Evolutionary conservation across 2,329 filamentous ascomycete genomes (phyloP).

Genomic region (Xylaria sp.): DNA sequence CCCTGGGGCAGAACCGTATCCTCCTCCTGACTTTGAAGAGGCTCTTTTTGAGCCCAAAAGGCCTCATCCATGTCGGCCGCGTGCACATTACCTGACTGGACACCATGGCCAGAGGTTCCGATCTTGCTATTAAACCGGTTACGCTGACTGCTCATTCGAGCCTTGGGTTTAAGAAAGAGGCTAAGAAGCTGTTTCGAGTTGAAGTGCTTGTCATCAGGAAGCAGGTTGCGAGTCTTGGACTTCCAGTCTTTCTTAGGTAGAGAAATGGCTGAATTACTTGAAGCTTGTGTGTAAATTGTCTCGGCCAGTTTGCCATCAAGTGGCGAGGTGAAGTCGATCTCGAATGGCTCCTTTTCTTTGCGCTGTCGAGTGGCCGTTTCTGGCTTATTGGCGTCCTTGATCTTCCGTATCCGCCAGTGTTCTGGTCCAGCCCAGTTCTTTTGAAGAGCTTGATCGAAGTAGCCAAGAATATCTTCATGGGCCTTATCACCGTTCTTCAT

Average conservation of each 20-base stretch:
- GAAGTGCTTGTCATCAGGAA: conserved; percentile 98
- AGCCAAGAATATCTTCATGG: conserved; percentile 95
- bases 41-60: conserved; percentile 86
- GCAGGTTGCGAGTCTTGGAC: conserved; percentile 89
- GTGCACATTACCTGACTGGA: conserved; percentile 64
- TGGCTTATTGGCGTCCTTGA: conserved; percentile 80
- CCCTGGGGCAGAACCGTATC: conserved; percentile 72
- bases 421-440: conserved; percentile 99
- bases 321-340: conserved; percentile 87
- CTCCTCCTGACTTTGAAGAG: conserved; percentile 57
- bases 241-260: conserved; percentile 96
- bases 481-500: conserved; percentile 72
- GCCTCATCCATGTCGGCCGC: conserved; percentile 91
- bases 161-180: conserved; percentile 94
- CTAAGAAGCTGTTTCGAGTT: conserved; percentile 90
- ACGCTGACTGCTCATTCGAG: conserved; percentile 77
- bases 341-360: conserved; percentile 96
- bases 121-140: conserved; percentile 59
- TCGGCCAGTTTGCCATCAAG: conserved; percentile 78
- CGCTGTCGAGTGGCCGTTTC: conserved; percentile 71
- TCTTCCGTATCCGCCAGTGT: conserved; percentile 95
- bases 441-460: conserved; percentile 94
- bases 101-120: conserved; percentile 56
- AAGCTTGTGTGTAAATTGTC: conserved; percentile 81
- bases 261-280: conserved; percentile 82